A percentile compares a stretch with the other conserved stretches of the same genome.
These are phyloP conservation scores for Fusarium concolor DNA, from an alignment of 2,329 filamentous ascomycete genomes.

Conservation along the genomic window DNA sequence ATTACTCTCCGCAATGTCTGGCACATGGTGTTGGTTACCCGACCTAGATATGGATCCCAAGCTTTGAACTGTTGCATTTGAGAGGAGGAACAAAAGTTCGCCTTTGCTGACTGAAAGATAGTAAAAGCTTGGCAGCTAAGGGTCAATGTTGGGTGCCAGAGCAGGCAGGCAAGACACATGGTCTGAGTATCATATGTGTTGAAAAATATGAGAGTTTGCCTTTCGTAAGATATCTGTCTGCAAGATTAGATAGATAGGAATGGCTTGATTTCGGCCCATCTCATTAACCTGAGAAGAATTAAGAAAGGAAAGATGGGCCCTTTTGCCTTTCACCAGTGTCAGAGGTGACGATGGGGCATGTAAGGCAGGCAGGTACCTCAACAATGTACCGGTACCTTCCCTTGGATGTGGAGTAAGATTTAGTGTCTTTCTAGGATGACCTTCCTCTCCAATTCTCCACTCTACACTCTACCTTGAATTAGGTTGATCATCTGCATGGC, in stretches of 20 bases:
- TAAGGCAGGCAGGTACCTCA: constrained; percentile 17
- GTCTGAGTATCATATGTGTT: background rate
- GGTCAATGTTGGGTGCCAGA: background rate
- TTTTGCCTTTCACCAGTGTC: constrained; percentile 2
- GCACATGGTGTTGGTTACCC: constrained; percentile 6
- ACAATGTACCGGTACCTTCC: constrained; percentile 33
- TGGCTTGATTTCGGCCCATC: constrained; percentile 1
- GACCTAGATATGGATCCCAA: constrained; percentile 1
- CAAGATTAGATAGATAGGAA: constrained; percentile 1
- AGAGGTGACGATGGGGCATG: background rate
- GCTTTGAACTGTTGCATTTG: background rate
- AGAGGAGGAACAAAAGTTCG: constrained; percentile 27
- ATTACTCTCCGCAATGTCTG: constrained; percentile 29
- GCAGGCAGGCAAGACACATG: background rate
- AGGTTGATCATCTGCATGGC: constrained; percentile 39
- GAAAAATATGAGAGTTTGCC: background rate
- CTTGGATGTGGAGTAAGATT: constrained; percentile 23
- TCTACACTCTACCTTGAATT: constrained; percentile 21
- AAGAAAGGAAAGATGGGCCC: constrained; percentile 5
- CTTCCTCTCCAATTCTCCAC: constrained; percentile 37
- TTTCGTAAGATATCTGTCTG: background rate
- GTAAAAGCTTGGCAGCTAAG: constrained; percentile 13
- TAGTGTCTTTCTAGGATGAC: constrained; percentile 11
- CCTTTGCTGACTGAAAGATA: constrained; percentile 13
- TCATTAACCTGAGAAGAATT: background rate